Evolutionary conservation across 257 asterid genomes (phyloP).

Genomic region (Vinca minor): DNA sequence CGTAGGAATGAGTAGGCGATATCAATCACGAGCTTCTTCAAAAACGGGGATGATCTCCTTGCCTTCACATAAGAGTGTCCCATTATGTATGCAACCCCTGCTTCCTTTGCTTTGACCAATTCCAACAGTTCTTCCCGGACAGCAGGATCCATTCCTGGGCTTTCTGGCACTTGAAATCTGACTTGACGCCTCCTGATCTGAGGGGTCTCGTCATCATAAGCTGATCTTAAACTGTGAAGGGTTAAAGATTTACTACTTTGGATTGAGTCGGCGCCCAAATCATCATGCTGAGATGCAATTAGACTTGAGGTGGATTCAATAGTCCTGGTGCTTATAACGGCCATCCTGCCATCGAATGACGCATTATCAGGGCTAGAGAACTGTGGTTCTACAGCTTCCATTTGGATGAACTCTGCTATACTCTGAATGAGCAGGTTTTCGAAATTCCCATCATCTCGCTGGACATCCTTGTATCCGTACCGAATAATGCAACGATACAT

Average conservation of each 20-base stretch:
- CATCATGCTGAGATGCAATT: conserved; percentile 41
- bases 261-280: conserved; percentile 27
- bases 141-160: conserved; percentile 48
- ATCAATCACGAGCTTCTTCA: conserved; percentile 76
- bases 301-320: conserved; percentile 39
- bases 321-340: conserved; percentile 61
- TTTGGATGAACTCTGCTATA: conserved; percentile 87
- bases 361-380: conserved; percentile 50
- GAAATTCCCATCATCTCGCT: conserved; percentile 68
- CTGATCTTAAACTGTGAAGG: conserved; percentile 64
- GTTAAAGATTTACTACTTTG: conserved; percentile 72
- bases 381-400: conserved; percentile 87
- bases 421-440: conserved; percentile 75
- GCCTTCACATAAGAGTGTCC: conserved; percentile 94
- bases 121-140: conserved; percentile 79
- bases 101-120: conserved; percentile 80
- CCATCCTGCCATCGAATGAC: conserved; percentile 89
- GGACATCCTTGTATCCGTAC: conserved; percentile 89
- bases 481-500: conserved; percentile 94
- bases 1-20: conserved; percentile 83
- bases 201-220: conserved; percentile 68
- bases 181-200: conserved; percentile 60
- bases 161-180: conserved; percentile 52
- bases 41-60: conserved; percentile 57
- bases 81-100: conserved; percentile 84